A percentile compares a stretch with the other conserved stretches of the same genome.
phyloP scores from a whole-genome alignment of 2,329 filamentous ascomycete species.

The Knoxdaviesia capensis region DNA sequence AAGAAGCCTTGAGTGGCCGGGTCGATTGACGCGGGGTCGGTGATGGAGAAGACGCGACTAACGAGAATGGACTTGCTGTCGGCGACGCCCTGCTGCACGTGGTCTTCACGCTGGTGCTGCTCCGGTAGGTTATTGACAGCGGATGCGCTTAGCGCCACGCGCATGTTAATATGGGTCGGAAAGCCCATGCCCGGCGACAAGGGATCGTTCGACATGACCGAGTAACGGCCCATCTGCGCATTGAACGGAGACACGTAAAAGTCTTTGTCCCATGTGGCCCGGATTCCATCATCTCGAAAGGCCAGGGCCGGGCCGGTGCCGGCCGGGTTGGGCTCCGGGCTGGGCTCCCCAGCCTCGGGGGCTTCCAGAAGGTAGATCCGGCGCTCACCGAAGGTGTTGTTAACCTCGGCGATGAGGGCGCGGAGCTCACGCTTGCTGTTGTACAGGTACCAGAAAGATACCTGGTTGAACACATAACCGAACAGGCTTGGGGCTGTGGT shows the following conservation, averaged over 20 bases:
- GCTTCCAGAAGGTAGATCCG: constrained; percentile 39
- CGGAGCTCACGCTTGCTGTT: constrained; percentile 31
- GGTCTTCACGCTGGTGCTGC: too few relatives aligned
- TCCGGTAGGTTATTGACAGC: too few relatives aligned
- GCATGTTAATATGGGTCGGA: too few relatives aligned
- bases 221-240: constrained; percentile 33
- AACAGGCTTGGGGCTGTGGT: constrained; percentile 50
- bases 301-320: too few relatives aligned
- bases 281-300: background rate
- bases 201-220: constrained; percentile 23
- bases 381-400: constrained; percentile 57
- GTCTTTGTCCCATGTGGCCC: constrained; percentile 38
- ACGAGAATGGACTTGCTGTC: too few relatives aligned
- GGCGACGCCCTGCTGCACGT: too few relatives aligned
- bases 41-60: too few relatives aligned
- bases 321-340: background rate
- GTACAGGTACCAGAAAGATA: constrained; percentile 67
- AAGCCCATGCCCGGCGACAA: too few relatives aligned
- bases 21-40: constrained; percentile 8
- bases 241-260: constrained; percentile 67
- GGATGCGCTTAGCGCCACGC: too few relatives aligned
- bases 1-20: constrained; percentile 35
- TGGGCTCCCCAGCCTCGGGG: constrained; percentile 7
- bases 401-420: constrained; percentile 53
- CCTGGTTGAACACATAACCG: constrained; percentile 54